Evolutionary conservation across 768 basidiomycete genomes (phyloP).

Genomic region (Tulasnella sp.): DNA sequence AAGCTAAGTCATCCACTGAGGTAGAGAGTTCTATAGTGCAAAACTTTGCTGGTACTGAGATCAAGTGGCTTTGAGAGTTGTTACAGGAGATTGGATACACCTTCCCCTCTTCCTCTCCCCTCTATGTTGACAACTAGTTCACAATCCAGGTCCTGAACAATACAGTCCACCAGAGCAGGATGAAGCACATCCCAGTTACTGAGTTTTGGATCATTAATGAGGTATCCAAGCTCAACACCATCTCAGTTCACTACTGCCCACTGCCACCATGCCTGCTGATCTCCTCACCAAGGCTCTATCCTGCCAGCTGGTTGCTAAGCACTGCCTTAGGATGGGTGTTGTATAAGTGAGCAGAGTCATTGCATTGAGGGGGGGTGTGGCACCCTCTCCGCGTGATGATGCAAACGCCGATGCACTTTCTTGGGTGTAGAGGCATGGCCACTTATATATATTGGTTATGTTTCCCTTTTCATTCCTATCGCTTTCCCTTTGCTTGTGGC

Average conservation of each 20-base stretch:
- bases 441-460: no score
- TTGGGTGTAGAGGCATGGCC: no score
- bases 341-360: no score
- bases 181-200: background rate
- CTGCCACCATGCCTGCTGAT: background rate
- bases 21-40: constrained; percentile 28
- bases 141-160: background rate
- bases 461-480: no score
- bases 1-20: constrained; percentile 31
- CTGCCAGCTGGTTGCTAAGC: background rate
- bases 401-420: no score
- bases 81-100: constrained; percentile 21
- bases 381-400: no score
- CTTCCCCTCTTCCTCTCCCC: constrained; percentile 20
- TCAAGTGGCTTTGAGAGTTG: no score
- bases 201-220: background rate
- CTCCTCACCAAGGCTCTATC: constrained; percentile 1
- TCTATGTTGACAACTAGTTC: constrained; percentile 18
- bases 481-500: no score
- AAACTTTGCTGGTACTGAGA: no score
- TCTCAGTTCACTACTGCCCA: background rate
- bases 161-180: background rate
- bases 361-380: no score
- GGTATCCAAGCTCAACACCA: background rate
- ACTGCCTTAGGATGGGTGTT: no score